A percentile compares a stretch with the other conserved stretches of the same genome.
phyloP scores from a whole-genome alignment of 2,329 filamentous ascomycete genomes.

The Fusarium sp. region DNA sequence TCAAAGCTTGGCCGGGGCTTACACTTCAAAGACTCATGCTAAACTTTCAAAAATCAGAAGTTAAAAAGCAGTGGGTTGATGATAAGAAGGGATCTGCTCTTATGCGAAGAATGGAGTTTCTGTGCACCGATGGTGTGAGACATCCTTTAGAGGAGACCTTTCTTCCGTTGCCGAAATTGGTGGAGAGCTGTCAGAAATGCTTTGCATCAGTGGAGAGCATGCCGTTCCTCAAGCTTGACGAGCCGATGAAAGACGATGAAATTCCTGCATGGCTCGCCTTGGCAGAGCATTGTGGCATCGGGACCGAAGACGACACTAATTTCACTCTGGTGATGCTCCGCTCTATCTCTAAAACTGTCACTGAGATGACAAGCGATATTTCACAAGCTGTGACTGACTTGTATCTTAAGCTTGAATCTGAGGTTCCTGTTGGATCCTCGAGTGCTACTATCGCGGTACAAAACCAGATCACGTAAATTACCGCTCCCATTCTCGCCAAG shows the following conservation, averaged over 20 bases:
- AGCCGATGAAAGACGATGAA: not conserved
- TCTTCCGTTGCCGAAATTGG: not conserved
- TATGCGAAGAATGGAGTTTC: not conserved
- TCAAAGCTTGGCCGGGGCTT: not conserved
- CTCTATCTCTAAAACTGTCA: not conserved
- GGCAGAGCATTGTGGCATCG: not conserved
- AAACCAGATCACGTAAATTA: not conserved
- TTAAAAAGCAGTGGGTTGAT: not conserved
- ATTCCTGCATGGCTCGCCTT: not conserved
- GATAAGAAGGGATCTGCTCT: not conserved
- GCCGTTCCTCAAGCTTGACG: not conserved
- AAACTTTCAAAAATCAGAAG: not conserved
- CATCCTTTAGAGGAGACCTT: not conserved
- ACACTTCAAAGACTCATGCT: not conserved
- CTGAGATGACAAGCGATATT: accelerated
- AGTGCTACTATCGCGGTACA: accelerated
- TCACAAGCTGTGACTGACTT: not conserved
- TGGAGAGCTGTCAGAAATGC: not conserved
- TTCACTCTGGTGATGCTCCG: not conserved
- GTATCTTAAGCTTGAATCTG: not conserved
- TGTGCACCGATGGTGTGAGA: not conserved
- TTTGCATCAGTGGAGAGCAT: not conserved
- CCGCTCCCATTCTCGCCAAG: accelerated
- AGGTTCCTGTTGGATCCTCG: not conserved
- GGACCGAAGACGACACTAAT: not conserved